phyloP scores from a whole-genome alignment of 345 rosid genomes.

The Corymbia maculata region DNA sequence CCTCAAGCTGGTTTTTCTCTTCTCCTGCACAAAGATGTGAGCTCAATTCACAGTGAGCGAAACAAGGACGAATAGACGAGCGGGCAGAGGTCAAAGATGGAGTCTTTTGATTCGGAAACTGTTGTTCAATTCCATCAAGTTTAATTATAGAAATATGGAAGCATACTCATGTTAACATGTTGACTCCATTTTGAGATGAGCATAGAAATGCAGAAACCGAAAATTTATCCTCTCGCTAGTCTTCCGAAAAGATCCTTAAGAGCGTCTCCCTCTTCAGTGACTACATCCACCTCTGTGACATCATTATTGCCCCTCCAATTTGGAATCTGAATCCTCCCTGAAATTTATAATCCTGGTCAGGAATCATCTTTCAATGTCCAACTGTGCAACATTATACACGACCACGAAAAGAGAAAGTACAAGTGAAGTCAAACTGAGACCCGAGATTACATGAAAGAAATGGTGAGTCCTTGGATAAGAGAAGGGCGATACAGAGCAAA shows the following conservation, averaged over 20 bases:
- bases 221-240: neutral
- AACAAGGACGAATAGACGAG: neutral
- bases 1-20: slow-evolving; percentile 7
- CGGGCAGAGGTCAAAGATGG: neutral
- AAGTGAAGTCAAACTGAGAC: neutral
- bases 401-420: neutral
- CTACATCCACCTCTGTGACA: neutral
- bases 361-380: neutral
- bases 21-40: slow-evolving; percentile 6
- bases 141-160: neutral
- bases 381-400: neutral
- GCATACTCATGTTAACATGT: neutral
- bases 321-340: neutral
- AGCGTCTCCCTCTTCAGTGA: neutral
- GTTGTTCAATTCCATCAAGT: neutral
- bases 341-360: neutral
- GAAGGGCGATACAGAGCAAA: neutral
- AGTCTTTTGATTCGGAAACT: neutral
- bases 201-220: neutral
- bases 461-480: neutral
- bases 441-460: neutral
- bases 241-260: neutral
- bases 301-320: neutral
- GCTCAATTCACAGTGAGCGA: neutral
- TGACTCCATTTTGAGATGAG: neutral